Conservation (phyloP, 257 asterid species). For the Solanum etuberosum region DNA sequence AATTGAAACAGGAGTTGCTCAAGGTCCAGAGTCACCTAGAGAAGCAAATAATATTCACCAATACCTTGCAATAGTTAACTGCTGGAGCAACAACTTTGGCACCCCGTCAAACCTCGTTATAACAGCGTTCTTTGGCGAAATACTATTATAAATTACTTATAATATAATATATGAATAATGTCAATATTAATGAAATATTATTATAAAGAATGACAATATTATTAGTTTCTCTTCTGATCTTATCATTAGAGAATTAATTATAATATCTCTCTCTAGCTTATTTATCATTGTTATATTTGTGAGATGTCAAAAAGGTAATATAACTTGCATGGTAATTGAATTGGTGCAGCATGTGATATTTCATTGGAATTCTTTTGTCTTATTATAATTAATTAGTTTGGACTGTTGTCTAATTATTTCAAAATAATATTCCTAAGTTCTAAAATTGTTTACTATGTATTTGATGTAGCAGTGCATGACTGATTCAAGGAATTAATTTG, state of each 20-base stretch:
- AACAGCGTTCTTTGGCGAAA: not conserved
- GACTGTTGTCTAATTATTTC: not conserved
- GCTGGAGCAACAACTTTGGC: not conserved
- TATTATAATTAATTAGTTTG: not conserved
- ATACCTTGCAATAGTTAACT: not conserved
- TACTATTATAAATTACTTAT: no score
- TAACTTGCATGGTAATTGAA: rapidly evolving
- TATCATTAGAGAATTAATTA: not conserved
- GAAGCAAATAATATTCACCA: not conserved
- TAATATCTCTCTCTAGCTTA: not conserved
- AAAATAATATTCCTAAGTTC: not conserved
- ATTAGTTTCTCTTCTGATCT: not conserved
- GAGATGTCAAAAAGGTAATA: not conserved
- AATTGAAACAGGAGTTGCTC: not conserved
- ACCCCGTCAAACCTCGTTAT: not conserved
- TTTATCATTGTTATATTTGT: not conserved
- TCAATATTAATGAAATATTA: not conserved
- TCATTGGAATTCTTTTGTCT: not conserved
- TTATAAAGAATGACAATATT: not conserved
- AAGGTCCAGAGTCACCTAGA: not conserved
- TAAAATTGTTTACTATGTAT: not conserved
- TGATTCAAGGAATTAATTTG: not conserved
- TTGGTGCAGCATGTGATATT: not conserved
- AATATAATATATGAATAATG: no score
- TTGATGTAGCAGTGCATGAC: not conserved